Percentiles rank a stretch among this genome's conserved stretches.
Conservation (phyloP, 345 rosid species). For the Eucalyptus melliodora region DNA sequence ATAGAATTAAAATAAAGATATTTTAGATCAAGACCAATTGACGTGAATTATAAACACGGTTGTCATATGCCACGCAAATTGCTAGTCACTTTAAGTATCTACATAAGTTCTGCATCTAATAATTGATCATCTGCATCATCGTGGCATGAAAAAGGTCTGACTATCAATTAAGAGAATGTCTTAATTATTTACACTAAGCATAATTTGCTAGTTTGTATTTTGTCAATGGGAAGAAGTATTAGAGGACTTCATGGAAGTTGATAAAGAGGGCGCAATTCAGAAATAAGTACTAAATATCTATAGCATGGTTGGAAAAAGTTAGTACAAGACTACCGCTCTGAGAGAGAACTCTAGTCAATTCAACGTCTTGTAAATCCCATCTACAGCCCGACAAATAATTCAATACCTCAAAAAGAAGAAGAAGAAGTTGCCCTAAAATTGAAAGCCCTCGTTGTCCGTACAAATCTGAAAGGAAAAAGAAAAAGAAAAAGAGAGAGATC, state of each 20-base stretch:
- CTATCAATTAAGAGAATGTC: not conserved
- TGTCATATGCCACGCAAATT: fast-evolving
- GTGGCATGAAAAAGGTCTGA: not conserved
- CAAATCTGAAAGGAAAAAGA: not conserved
- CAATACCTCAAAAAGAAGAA: not conserved
- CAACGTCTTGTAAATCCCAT: not conserved
- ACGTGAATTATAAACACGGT: fast-evolving
- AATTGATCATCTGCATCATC: not conserved
- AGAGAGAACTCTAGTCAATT: not conserved
- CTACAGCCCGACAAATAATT: not conserved
- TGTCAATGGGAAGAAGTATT: not conserved
- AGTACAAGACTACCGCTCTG: not conserved
- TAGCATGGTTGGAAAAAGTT: not conserved
- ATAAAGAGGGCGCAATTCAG: not conserved
- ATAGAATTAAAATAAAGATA: not conserved
- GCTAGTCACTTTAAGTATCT: not conserved
- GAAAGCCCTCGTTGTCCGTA: not conserved
- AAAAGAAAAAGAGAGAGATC: not conserved
- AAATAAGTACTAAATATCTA: not conserved
- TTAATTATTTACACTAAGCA: not conserved
- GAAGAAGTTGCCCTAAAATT: not conserved
- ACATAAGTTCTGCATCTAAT: not conserved
- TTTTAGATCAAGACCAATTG: not conserved
- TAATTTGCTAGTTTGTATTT: not conserved
- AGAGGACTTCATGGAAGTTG: not conserved